Percentiles rank a stretch among this genome's conserved stretches.
These are phyloP conservation scores for Candida coquimbonensis DNA, from an alignment of 805 yeast species.

Conservation along the genomic window DNA sequence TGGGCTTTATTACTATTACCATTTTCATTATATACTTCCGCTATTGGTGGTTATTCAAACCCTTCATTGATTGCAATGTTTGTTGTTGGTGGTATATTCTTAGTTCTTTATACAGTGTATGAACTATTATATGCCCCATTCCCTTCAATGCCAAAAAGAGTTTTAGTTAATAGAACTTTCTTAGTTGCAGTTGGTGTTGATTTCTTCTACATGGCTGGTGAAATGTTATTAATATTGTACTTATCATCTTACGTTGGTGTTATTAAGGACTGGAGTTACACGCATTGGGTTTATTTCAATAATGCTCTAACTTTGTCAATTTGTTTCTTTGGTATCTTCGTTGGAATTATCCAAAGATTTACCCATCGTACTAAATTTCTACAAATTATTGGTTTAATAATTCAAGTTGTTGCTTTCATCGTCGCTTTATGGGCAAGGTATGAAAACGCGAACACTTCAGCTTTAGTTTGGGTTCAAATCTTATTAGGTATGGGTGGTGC, in stretches of 20 bases:
- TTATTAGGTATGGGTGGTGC: conserved; percentile 36
- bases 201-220: conserved; percentile 26
- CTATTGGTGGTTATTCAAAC: conserved; percentile 28
- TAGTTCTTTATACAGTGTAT: conserved; percentile 29
- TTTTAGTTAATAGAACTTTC: conserved; percentile 31
- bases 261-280: conserved; percentile 24
- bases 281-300: conserved; percentile 32
- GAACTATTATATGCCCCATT: conserved; percentile 31
- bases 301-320: conserved; percentile 31
- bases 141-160: conserved; percentile 32
- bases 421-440: conserved; percentile 24
- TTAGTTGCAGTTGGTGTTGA: conserved; percentile 29
- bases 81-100: conserved; percentile 31
- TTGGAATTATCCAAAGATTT: conserved; percentile 28
- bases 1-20: conserved; percentile 34
- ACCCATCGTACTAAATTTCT: conserved; percentile 32
- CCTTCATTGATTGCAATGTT: conserved; percentile 39
- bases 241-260: conserved; percentile 30
- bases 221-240: conserved; percentile 24
- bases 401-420: conserved; percentile 31
- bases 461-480: conserved; percentile 28
- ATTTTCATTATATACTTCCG: conserved; percentile 28
- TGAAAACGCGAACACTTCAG: conserved; percentile 9
- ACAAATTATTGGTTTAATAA: conserved; percentile 27
- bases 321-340: conserved; percentile 32